Conservation (phyloP, 345 rosid genomes). For the Eucalyptus sideroxylon region DNA sequence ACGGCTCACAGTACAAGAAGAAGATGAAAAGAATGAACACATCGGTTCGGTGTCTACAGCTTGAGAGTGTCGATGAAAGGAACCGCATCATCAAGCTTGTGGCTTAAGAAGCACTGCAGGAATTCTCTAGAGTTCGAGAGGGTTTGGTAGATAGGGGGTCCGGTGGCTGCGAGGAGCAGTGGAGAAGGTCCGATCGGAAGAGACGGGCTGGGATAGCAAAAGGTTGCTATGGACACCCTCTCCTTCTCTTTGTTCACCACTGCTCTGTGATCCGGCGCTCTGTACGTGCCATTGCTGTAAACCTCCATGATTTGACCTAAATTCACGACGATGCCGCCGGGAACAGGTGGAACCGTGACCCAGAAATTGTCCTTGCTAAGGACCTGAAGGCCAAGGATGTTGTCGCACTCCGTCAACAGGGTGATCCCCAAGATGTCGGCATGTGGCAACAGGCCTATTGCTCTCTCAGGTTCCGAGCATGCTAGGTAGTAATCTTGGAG, state of each 20-base stretch:
- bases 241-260: slow-evolving; percentile 6
- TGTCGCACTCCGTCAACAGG: not conserved
- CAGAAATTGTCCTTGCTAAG: slow-evolving; percentile 1
- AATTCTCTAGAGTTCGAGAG: not conserved
- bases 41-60: not conserved
- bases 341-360: not conserved
- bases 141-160: slow-evolving; percentile 3
- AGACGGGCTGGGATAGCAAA: slow-evolving; percentile 12
- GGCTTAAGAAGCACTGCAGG: not conserved
- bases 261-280: slow-evolving; percentile 1
- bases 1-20: not conserved
- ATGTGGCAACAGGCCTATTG: not conserved
- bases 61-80: slow-evolving; percentile 6
- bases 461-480: slow-evolving; percentile 3
- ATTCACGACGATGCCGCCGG: slow-evolving; percentile 1
- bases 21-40: not conserved
- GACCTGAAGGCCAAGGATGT: slow-evolving; percentile 1
- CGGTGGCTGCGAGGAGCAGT: not conserved
- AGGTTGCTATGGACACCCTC: slow-evolving; percentile 12
- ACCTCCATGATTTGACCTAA: slow-evolving; percentile 8
- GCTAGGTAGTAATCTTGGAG: not conserved
- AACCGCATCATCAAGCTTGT: not conserved
- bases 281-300: slow-evolving; percentile 8
- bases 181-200: slow-evolving; percentile 10
- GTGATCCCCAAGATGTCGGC: slow-evolving; percentile 4